A percentile compares a stretch with the other conserved stretches of the same genome.
These are phyloP conservation scores for Solanum virginianum DNA, from an alignment of 257 asterid species.

Conservation along the genomic window DNA sequence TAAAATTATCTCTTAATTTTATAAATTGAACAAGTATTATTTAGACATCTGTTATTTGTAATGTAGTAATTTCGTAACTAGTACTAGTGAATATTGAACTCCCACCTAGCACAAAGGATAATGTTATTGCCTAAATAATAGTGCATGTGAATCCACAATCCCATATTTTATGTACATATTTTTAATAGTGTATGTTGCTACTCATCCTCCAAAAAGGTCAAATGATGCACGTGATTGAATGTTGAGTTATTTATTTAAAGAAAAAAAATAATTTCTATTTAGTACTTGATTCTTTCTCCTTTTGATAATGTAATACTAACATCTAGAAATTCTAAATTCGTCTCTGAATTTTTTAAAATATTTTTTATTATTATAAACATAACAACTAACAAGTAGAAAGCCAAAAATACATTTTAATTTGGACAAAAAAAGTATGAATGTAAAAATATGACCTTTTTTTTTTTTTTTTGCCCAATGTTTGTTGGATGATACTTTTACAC, in stretches of 20 bases:
- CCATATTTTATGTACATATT: too few relatives aligned
- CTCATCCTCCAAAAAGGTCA: too few relatives aligned
- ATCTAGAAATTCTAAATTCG: background rate
- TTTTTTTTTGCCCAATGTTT: background rate
- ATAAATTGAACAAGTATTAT: too few relatives aligned
- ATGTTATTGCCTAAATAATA: background rate
- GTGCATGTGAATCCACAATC: background rate
- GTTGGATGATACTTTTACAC: background rate
- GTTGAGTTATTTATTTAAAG: background rate
- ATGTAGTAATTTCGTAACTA: background rate
- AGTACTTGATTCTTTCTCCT: background rate
- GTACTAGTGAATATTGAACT: background rate
- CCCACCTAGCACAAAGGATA: background rate
- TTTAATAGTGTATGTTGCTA: too few relatives aligned
- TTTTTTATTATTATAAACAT: too few relatives aligned
- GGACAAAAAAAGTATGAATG: background rate
- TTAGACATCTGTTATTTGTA: too few relatives aligned
- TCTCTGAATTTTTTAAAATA: background rate
- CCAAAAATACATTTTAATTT: background rate
- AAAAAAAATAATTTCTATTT: background rate
- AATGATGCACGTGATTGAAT: background rate
- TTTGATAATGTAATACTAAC: rapidly evolving
- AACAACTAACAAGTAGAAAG: background rate
- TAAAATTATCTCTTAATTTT: too few relatives aligned
- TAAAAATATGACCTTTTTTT: background rate